Evolutionary conservation across 139 green algal species (phyloP), one percentile per base, ranked within the genome.

Genomic region (Marvania coccoides): DNA sequence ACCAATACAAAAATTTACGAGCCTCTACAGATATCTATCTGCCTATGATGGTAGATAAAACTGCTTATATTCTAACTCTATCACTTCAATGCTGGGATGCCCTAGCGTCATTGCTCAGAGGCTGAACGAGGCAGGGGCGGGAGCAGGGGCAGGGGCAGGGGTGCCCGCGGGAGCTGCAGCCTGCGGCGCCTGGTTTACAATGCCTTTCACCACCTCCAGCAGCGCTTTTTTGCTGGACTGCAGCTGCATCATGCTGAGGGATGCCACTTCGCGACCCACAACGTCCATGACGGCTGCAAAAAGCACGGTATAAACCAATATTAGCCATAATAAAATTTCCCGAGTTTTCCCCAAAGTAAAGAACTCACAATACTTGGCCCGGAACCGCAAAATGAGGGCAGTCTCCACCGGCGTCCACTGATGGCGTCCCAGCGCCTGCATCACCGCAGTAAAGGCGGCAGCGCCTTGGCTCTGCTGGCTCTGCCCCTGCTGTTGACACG

Each of bases 241-340:
- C 23, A 76, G 60, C 26, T 71, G 48, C 4, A 30, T 23, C 28
- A 64, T n/a, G 29, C n/a, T 66, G 6, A 65, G 31, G 14, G 28
- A 66, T 4, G 57, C 47, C 35, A 76, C 40, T 28, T 76, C 47
- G 26, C 69, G 65, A 6, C 61, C 61, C 37, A 35, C 40, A 37
- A 6, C 39, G 34, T 76, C 69, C 31, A 76, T 53, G 42, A 31
- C 55, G 23, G 47, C 61, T 13, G 12, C 46, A 12, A n/a, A 26
- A 55, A 55, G 13, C 8, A 55, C 46, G 13, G 46, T 55, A 55
- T 55, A 31, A 7, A 55, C 10, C 19, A 55, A 55, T 9, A n/a
- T 55, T 9, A 55, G 24, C 19, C 28, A 15, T 19, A 15, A 31
- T 12, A 15, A 15, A 55, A 55, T n/a, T 26, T 55, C 46, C 7